Evolutionary conservation across 78 protist genomes (phyloP), one percentile per base, ranked within the genome.

Genomic region (Dictyostelium purpureum): DNA sequence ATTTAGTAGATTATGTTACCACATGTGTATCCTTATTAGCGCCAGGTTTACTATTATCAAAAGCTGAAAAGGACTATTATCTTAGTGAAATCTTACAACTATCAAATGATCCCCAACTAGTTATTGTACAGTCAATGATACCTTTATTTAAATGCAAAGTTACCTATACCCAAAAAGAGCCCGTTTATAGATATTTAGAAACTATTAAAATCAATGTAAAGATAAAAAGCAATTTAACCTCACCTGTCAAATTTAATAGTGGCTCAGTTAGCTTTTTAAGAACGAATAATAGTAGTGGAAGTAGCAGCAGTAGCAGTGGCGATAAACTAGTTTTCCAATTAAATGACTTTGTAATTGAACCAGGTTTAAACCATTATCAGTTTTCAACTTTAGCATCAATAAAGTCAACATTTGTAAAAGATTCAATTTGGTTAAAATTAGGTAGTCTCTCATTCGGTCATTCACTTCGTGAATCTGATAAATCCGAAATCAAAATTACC

Each of bases 81-180:
- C 40, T 85, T 6, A 19, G 43, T 18, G 83, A 85, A 45, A 73
- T 85, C 6, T 14, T 59, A 16, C 2, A 73, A 31, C 28, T 61
- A 5, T 74, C 92, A 16, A 59, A 61, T 21, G 19, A 0, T 6
- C 56, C 71, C 1, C 70, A 85, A 37, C 35, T 73, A 18, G 73
- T 73, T 85, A 85, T 83, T 52, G 79, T 74, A 5, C 70, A 51
- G 31, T 47, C 92, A 56, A 85, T 85, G 82, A 37, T 56, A 40
- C 92, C 80, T 40, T 47, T 85, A 38, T 85, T 85, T 47, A 85
- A 85, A 35, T 54, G 66, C 16, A 85, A 73, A 18, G 52, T 85
- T 7, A 43, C 38, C 5, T 65, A 18, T 67, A 37, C 21, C 1
- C 2, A 16, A 1, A 49, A 43, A 49, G 90, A 82, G 56, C 47